phyloP scores from a whole-genome alignment of 139 green algal species.

The Ulvella scutata region DNA sequence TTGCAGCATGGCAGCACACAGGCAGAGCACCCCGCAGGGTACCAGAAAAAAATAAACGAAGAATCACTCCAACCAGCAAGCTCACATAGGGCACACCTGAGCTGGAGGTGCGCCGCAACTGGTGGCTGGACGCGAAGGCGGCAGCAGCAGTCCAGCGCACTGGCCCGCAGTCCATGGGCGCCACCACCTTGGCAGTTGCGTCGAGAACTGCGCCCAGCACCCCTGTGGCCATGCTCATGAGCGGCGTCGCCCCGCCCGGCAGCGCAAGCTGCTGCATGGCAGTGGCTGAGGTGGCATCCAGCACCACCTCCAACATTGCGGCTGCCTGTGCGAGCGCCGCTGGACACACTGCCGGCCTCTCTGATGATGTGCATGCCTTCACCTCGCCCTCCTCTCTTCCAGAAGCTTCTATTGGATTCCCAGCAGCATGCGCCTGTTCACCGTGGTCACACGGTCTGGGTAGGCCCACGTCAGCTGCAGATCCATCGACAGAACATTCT shows the following conservation, averaged over 20 bases:
- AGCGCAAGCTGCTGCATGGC: neutral
- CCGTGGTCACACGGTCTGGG: too few relatives aligned
- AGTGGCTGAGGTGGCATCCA: neutral
- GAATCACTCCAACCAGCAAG: neutral
- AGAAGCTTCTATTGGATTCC: too few relatives aligned
- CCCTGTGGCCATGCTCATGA: neutral
- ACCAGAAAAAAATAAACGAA: neutral
- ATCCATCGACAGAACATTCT: too few relatives aligned
- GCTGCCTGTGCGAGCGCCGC: neutral
- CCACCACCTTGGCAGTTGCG: neutral
- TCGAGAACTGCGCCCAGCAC: neutral
- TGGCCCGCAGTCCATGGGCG: neutral
- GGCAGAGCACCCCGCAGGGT: neutral
- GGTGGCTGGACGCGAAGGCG: neutral
- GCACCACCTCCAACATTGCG: neutral
- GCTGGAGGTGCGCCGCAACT: neutral
- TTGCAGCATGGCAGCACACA: too few relatives aligned
- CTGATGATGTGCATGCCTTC: neutral
- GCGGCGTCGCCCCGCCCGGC: neutral
- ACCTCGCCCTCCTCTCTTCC: neutral
- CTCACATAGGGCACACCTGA: neutral
- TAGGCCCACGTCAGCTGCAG: too few relatives aligned
- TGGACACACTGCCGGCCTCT: neutral
- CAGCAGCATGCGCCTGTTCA: too few relatives aligned
- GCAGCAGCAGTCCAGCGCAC: neutral